A percentile compares a stretch with the other conserved stretches of the same genome.
These are phyloP conservation scores for Amborella trichopoda DNA, from an alignment of 164 flowering plant species.

Conservation along the genomic window DNA sequence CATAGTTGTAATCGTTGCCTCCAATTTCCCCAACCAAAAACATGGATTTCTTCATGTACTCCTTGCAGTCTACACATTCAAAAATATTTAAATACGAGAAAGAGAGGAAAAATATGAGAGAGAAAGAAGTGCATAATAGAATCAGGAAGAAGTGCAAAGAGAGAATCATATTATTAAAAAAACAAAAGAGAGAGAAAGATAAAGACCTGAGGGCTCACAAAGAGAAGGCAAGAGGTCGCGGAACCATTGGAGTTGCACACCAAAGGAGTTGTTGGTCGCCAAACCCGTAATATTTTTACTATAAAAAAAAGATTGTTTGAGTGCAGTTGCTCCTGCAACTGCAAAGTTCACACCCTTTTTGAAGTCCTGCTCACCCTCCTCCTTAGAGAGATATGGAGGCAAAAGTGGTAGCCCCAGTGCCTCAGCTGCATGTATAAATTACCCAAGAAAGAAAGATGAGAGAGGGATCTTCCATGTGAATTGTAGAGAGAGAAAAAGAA, in stretches of 20 bases:
- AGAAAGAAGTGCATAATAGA: too few relatives aligned
- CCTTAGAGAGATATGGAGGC: conserved; percentile 23
- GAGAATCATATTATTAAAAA: too few relatives aligned
- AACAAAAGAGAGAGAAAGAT: too few relatives aligned
- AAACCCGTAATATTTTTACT: conserved; percentile 8
- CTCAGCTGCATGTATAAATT: too few relatives aligned
- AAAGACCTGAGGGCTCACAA: too few relatives aligned
- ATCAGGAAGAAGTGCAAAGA: too few relatives aligned
- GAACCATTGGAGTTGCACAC: conserved; percentile 23
- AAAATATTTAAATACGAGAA: too few relatives aligned
- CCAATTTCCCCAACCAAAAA: conserved; percentile 30
- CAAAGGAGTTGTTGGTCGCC: conserved; percentile 10
- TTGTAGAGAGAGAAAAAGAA: too few relatives aligned
- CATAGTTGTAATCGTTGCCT: conserved; percentile 21
- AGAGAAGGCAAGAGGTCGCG: conserved; percentile 11
- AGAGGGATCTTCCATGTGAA: too few relatives aligned
- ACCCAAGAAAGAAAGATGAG: too few relatives aligned
- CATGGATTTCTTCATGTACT: conserved; percentile 8
- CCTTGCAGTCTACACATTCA: conserved; percentile 24
- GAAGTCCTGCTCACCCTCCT: conserved; percentile 1
- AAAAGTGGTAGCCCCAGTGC: conserved; percentile 24
- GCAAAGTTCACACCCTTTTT: conserved; percentile 42
- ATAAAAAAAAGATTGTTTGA: conserved; percentile 17
- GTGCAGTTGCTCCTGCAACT: conserved; percentile 43
- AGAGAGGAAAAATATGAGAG: too few relatives aligned